Evolutionary conservation across 2,329 filamentous ascomycete species (phyloP), one percentile per base, ranked within the genome.

Genomic region (Fusarium bulbicola): DNA sequence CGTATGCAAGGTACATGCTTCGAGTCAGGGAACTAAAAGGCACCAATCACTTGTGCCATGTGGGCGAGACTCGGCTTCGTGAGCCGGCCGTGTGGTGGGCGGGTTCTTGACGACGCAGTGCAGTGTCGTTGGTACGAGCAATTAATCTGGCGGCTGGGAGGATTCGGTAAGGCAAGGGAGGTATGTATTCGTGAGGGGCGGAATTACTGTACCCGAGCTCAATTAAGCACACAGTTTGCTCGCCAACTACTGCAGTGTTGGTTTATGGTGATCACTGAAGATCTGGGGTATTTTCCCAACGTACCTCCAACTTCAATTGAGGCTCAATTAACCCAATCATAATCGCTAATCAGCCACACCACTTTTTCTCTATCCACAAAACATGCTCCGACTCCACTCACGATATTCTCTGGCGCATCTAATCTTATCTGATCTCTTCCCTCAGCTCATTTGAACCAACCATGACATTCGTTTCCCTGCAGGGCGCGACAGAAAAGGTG

Each of bases 391-490:
- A 43, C 28, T 66, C 69, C 58, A 71, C 58, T 24, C 18, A 13
- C 24, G n/a, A 52, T 26, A 7, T 18, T 59, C 36, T 28, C 28
- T 40, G 26, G 6, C 13, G 12, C 24, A 30, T 46, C 36, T 45
- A 63, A 71, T 74, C 70, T 74, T 73, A 73, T 73, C 70, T 68
- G 70, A 73, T 73, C 47, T 24, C 2, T 32, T 11, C 6, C 6
- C 11, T n/a, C 30, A 34, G n/a, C n/a, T 5, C 36, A 53, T 62
- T 45, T 47, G 21, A 20, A 18, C 21, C 28, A 14, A 10, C 18
- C 34, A 34, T 26, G 30, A 15, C 12, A 6, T 26, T 34, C 12
- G 12, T 34, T 20, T 20, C 13, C 12, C n/a, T 52, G 6, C 18
- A 34, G 34, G 16, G 15, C 12, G n/a, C 16, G 13, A 34, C 8